These are phyloP conservation scores for Hypocreales sp. DNA, from an alignment of 2,329 filamentous ascomycete species.

Conservation along the genomic window DNA sequence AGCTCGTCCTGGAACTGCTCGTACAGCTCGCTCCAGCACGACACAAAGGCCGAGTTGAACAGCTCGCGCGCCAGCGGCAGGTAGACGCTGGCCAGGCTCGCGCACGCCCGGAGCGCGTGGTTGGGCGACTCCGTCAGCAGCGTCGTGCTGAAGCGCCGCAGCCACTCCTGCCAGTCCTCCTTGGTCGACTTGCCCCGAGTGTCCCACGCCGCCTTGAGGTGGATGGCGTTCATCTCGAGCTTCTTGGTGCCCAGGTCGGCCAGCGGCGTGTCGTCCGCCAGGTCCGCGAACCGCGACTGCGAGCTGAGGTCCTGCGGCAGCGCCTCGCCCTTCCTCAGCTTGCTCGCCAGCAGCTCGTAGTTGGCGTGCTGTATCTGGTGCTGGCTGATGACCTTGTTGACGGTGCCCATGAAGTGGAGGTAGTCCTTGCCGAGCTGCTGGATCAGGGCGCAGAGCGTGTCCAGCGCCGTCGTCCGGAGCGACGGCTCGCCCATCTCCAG, in stretches of 20 bases:
- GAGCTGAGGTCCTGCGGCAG: slow-evolving; percentile 90
- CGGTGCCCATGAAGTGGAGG: slow-evolving; percentile 80
- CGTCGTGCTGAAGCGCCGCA: slow-evolving; percentile 89
- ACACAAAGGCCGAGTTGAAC: slow-evolving; percentile 98
- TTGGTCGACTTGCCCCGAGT: slow-evolving; percentile 92
- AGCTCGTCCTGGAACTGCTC: slow-evolving; percentile 95
- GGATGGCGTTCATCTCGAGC: slow-evolving; percentile 91
- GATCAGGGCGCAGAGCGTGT: slow-evolving; percentile 88
- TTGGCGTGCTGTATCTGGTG: slow-evolving; percentile 80
- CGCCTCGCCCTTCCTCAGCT: slow-evolving; percentile 85
- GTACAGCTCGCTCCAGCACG: slow-evolving; percentile 96
- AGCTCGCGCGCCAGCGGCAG: slow-evolving; percentile 81
- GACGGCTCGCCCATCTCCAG: slow-evolving; percentile 57
- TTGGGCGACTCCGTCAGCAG: slow-evolving; percentile 91
- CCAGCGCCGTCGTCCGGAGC: slow-evolving; percentile 68
- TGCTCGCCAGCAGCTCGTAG: slow-evolving; percentile 82
- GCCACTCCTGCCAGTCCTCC: slow-evolving; percentile 99
- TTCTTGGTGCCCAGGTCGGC: slow-evolving; percentile 85
- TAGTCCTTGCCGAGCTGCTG: slow-evolving; percentile 95
- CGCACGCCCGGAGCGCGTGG: slow-evolving; percentile 85
- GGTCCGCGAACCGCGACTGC: slow-evolving; percentile 63
- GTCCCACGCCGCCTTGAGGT: slow-evolving; percentile 94
- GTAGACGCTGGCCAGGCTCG: slow-evolving; percentile 79
- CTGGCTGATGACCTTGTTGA: slow-evolving; percentile 71
- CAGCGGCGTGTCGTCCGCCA: slow-evolving; percentile 65